Conservation (phyloP, 345 rosid genomes). For the Populus ilicifolia region DNA sequence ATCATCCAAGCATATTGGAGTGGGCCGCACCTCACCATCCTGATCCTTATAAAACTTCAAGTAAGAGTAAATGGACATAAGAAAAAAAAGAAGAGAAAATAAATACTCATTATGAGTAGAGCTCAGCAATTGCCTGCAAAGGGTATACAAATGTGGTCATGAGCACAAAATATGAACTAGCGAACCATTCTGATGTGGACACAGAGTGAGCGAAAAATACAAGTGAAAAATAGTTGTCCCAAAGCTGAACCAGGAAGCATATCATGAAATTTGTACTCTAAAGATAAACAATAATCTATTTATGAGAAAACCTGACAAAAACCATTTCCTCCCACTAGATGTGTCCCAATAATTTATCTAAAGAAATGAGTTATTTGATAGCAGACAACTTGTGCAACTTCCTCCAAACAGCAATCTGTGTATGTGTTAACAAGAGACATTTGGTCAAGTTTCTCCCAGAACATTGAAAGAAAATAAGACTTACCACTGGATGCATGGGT, state of each 20-base stretch:
- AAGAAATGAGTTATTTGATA: too few relatives aligned
- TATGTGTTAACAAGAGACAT: not conserved
- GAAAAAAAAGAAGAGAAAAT: not conserved
- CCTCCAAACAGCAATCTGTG: too few relatives aligned
- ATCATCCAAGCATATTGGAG: slow-evolving; percentile 61
- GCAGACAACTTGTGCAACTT: too few relatives aligned
- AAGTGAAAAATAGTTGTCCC: not conserved
- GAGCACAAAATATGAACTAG: too few relatives aligned
- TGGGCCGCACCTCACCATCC: slow-evolving; percentile 41
- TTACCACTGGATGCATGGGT: slow-evolving; percentile 34
- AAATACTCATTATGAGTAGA: not conserved
- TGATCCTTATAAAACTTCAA: slow-evolving; percentile 31
- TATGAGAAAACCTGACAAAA: not conserved
- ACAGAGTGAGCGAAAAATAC: not conserved
- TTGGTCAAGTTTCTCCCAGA: not conserved
- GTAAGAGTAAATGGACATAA: slow-evolving; percentile 10
- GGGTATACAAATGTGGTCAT: not conserved
- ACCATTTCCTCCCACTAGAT: not conserved
- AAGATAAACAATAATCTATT: not conserved
- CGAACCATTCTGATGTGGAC: not conserved
- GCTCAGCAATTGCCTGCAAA: not conserved
- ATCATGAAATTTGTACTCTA: not conserved
- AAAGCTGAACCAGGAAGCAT: not conserved
- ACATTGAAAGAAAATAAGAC: slow-evolving; percentile 15
- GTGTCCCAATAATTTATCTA: too few relatives aligned